Percentiles rank a stretch among this genome's conserved stretches.
phyloP scores from a whole-genome alignment of 306 rosid genomes.

The Cucurbita ficifolia region DNA sequence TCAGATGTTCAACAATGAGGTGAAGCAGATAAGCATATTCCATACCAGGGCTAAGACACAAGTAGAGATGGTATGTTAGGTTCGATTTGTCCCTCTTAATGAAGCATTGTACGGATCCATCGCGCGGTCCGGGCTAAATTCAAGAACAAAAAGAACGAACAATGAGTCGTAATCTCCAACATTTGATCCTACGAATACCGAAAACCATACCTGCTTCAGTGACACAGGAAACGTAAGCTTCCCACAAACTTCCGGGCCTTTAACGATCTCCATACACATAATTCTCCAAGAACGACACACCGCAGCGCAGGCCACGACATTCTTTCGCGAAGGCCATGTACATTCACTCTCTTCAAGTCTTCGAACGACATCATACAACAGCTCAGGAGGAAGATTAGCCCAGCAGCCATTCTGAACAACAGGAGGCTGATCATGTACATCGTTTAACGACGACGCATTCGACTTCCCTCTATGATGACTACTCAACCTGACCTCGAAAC shows the following conservation, averaged over 20 bases:
- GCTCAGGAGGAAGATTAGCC: conserved; percentile 87
- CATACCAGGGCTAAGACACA: conserved; percentile 88
- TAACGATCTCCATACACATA: conserved; percentile 76
- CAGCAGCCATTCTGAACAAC: conserved; percentile 55
- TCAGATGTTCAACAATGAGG: background rate
- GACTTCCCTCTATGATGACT: conserved; percentile 66
- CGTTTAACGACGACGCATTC: conserved; percentile 43
- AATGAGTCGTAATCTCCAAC: background rate
- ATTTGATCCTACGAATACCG: background rate
- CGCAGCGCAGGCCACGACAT: conserved; percentile 70
- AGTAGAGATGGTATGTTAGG: conserved; percentile 75
- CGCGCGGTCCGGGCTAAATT: conserved; percentile 77
- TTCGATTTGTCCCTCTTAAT: conserved; percentile 91
- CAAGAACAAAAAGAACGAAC: background rate
- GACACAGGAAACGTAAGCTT: conserved; percentile 85
- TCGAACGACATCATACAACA: conserved; percentile 60
- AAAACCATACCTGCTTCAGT: conserved; percentile 53
- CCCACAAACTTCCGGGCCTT: conserved; percentile 56
- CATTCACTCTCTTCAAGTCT: conserved; percentile 81
- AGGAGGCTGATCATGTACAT: conserved; percentile 29
- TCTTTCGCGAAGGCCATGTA: conserved; percentile 67
- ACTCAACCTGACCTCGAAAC: conserved; percentile 63
- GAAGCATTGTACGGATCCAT: conserved; percentile 76
- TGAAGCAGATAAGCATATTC: background rate
- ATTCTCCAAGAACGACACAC: conserved; percentile 92